Evolutionary conservation across 2,329 filamentous ascomycete genomes (phyloP), one percentile per base, ranked within the genome.

Genomic region (Claviceps quebecensis): DNA sequence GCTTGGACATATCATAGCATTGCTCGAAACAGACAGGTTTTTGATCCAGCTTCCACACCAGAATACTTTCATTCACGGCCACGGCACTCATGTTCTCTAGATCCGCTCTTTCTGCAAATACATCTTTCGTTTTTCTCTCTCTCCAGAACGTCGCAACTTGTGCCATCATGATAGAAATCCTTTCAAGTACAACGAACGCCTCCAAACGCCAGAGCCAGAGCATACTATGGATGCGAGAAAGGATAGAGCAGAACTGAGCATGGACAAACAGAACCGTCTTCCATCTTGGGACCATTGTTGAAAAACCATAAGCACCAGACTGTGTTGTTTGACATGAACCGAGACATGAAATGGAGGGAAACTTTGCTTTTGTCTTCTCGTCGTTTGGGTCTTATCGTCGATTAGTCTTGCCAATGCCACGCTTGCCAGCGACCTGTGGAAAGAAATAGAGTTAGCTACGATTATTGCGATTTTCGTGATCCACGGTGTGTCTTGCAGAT

Each of bases 331-430:
- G 29, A 34, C 4, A 34, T 34, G 29, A 34, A 34, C 29, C 29
- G 29, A 11, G 29, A 34, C 29, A 8, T 41, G 41, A 16, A 29
- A 34, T 14, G 41, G 23, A 45, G 39, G 13, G 13, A 23, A 36
- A 7, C 13, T 2, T 19, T 13, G 23, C 14, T 34, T 3, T 19
- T n/a, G 16, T 8, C 14, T 39, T 26, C 19, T n/a, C 1, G 4
- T 23, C 1, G 4, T 23, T 39, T 7, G 9, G 13, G 39, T 26
- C 44, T 74, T 75, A 87, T 67, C 83, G 80, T 59, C 83, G 80
- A 62, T 79, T 72, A 53, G 87, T 91, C 77, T 93, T 95, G 70
- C 93, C 91, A 65, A 95, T 90, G 56, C 87, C 84, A 67, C 93
- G 85, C 78, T 97, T 98, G 62, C 93, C 93, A 55, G 86, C 77